phyloP scores from a whole-genome alignment of 148 eudicot genomes.

The Linanthus parryae region DNA sequence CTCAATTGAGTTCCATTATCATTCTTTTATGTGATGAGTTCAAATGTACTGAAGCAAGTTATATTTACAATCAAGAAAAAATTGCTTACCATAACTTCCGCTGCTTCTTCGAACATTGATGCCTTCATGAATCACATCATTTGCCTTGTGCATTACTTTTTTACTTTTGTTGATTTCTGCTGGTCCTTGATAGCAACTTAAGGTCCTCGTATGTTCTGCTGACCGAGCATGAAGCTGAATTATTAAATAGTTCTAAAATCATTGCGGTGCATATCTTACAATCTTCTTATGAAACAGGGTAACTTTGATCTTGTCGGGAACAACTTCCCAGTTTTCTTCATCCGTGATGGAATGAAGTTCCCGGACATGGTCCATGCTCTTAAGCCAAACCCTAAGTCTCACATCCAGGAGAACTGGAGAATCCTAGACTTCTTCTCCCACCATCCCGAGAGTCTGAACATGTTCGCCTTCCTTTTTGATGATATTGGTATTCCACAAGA shows the following conservation, averaged over 20 bases:
- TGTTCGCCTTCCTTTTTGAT: slow-evolving; percentile 79
- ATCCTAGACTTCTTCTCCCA: slow-evolving; percentile 88
- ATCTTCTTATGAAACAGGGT: slow-evolving; percentile 42
- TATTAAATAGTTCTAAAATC: too few species aligned
- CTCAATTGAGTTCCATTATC: too few species aligned
- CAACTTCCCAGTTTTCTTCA: slow-evolving; percentile 91
- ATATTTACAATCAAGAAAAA: too few species aligned
- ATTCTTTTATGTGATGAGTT: too few species aligned
- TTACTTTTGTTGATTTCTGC: not conserved
- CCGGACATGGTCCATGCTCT: slow-evolving; percentile 90
- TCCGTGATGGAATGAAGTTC: slow-evolving; percentile 88
- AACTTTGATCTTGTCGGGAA: slow-evolving; percentile 96
- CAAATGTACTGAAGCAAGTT: too few species aligned
- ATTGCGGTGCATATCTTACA: too few species aligned
- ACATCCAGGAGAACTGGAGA: slow-evolving; percentile 96
- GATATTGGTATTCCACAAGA: slow-evolving; percentile 77
- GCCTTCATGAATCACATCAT: too few species aligned
- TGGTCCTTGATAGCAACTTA: not conserved
- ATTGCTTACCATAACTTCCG: too few species aligned
- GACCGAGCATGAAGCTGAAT: not conserved
- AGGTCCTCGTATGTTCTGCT: slow-evolving; percentile 1
- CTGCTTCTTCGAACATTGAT: too few species aligned
- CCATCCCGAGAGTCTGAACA: slow-evolving; percentile 85
- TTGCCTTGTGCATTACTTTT: too few species aligned
- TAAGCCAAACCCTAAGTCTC: slow-evolving; percentile 93